phyloP scores from a whole-genome alignment of 371 early-diverging fungal genomes.

The Nematocida minor region DNA sequence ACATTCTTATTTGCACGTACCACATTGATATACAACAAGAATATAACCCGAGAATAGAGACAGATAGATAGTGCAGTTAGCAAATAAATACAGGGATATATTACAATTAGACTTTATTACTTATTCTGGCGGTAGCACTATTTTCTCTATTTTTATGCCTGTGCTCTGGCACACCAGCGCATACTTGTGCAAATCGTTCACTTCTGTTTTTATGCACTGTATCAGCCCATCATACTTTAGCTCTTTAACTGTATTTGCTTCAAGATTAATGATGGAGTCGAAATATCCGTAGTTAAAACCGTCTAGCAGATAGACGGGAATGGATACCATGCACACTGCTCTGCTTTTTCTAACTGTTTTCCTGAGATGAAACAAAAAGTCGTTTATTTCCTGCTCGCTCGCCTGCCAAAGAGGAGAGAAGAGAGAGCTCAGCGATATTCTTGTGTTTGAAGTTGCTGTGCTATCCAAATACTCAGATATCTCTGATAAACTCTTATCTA shows the following conservation, averaged over 20 bases:
- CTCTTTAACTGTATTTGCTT: background rate
- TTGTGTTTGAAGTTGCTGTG: background rate
- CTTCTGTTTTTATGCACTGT: background rate
- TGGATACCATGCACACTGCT: slow-evolving; percentile 10
- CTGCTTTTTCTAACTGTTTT: background rate
- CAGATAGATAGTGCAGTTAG: background rate
- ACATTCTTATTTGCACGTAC: background rate
- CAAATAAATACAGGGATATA: background rate
- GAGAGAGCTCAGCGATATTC: slow-evolving; percentile 2
- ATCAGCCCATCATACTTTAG: slow-evolving; percentile 29
- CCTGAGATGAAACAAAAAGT: slow-evolving; percentile 5
- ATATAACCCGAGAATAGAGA: background rate
- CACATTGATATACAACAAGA: background rate
- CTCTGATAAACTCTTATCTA: background rate
- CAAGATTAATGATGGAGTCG: slow-evolving; percentile 3
- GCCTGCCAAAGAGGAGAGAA: slow-evolving; percentile 33
- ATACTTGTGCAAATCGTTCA: background rate
- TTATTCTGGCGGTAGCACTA: slow-evolving; percentile 37
- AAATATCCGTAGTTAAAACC: slow-evolving; percentile 29
- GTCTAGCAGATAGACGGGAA: slow-evolving; percentile 8
- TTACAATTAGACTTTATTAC: background rate
- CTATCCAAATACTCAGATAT: background rate
- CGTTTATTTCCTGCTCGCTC: background rate
- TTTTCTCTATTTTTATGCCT: slow-evolving; percentile 39
- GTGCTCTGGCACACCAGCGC: slow-evolving; percentile 27